Percentiles rank a stretch among this genome's conserved stretches.
Conservation (phyloP, 257 asterid species). For the Capsicum baccatum region DNA sequence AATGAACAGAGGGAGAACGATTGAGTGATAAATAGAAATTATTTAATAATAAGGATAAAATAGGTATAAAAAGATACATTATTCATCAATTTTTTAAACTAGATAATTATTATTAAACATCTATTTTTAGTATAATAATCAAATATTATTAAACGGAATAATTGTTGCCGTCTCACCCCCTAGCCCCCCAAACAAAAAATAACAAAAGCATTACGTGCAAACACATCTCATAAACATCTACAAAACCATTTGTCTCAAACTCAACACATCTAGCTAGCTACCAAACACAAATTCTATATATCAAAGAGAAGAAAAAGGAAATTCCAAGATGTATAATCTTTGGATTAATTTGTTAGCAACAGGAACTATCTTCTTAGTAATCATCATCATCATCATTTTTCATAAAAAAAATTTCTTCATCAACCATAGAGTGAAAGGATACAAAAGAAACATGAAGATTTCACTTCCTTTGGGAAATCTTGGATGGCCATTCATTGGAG, state of each 20-base stretch:
- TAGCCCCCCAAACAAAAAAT: background rate
- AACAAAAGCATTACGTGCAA: background rate
- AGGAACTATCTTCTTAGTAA: constrained; percentile 32
- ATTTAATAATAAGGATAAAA: too few relatives aligned
- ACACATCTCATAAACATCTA: background rate
- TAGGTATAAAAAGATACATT: too few relatives aligned
- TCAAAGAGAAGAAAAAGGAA: background rate
- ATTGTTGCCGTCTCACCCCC: background rate
- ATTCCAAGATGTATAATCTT: constrained; percentile 11
- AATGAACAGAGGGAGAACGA: too few relatives aligned
- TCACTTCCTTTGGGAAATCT: constrained; percentile 70
- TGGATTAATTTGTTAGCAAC: constrained; percentile 43
- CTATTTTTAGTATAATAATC: too few relatives aligned
- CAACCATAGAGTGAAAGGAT: background rate
- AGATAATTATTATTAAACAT: too few relatives aligned
- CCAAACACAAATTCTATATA: background rate
- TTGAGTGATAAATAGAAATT: too few relatives aligned
- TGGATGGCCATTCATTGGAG: constrained; percentile 90
- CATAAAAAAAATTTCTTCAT: constrained; percentile 35
- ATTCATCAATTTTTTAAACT: too few relatives aligned
- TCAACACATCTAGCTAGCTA: background rate
- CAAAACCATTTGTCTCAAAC: constrained; percentile 19
- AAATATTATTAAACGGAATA: too few relatives aligned
- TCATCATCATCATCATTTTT: constrained; percentile 41
- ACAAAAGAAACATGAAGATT: constrained; percentile 24